phyloP scores from a whole-genome alignment of 208 protist genomes.

The Angomonas ambiguus region DNA sequence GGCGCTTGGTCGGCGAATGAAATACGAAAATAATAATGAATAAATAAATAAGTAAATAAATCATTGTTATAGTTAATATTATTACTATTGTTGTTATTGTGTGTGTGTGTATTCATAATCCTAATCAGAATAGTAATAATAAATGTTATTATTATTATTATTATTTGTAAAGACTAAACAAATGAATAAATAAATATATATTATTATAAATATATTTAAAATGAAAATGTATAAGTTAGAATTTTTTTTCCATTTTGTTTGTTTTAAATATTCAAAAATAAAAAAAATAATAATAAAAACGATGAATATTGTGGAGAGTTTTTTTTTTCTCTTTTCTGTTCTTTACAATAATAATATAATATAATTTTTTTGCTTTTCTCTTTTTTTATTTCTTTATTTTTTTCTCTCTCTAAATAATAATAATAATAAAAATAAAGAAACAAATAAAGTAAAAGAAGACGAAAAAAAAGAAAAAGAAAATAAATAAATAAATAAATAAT shows the following conservation, averaged over 20 bases:
- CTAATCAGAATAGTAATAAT: too few relatives aligned
- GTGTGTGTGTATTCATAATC: too few relatives aligned
- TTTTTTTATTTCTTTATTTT: not conserved
- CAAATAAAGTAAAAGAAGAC: too few relatives aligned
- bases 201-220: too few relatives aligned
- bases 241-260: too few relatives aligned
- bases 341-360: not conserved
- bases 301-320: constrained; percentile 1
- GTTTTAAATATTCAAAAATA: too few relatives aligned
- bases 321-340: constrained; percentile 9
- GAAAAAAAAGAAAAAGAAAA: too few relatives aligned
- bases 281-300: not conserved
- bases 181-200: too few relatives aligned
- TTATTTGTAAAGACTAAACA: too few relatives aligned
- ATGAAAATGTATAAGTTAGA: too few relatives aligned
- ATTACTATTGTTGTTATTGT: not conserved
- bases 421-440: not conserved
- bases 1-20: constrained; percentile 45
- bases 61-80: not conserved
- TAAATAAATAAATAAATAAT: too few relatives aligned
- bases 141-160: not conserved
- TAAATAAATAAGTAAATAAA: not conserved
- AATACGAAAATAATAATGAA: constrained; percentile 7
- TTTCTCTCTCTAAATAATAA: not conserved
- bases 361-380: not conserved